These are phyloP conservation scores for Papiliotrema nemorosa DNA, from an alignment of 1,284 basidiomycete genomes.

Conservation along the genomic window DNA sequence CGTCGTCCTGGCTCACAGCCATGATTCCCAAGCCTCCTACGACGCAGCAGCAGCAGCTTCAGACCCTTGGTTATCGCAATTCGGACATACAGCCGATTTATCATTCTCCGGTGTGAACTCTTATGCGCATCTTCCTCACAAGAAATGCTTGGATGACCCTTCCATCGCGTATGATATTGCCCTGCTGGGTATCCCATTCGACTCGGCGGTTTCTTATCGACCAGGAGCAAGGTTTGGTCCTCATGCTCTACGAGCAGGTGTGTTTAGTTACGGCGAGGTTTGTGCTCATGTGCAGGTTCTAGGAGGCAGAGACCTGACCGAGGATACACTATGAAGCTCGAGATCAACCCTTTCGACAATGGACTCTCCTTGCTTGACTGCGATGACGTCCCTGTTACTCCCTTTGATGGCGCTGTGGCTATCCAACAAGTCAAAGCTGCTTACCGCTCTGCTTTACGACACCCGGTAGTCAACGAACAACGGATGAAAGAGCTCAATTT, in stretches of 20 bases:
- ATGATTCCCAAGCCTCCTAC: neutral
- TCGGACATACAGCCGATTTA: slow-evolving; percentile 38
- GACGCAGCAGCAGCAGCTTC: neutral
- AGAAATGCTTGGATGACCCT: slow-evolving; percentile 38
- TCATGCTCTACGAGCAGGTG: slow-evolving; percentile 39
- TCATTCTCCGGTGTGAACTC: slow-evolving; percentile 44
- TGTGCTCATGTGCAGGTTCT: slow-evolving; percentile 16
- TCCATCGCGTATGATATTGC: slow-evolving; percentile 50
- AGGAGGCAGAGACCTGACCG: slow-evolving; percentile 31
- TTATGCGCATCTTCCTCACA: slow-evolving; percentile 45
- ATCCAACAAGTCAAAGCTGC: slow-evolving; percentile 49
- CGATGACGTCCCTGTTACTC: slow-evolving; percentile 48
- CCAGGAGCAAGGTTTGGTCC: slow-evolving; percentile 49
- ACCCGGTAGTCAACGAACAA: slow-evolving; percentile 21
- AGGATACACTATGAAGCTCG: slow-evolving; percentile 29
- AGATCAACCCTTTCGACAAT: slow-evolving; percentile 32
- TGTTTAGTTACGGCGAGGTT: slow-evolving; percentile 4
- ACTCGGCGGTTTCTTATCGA: slow-evolving; percentile 38
- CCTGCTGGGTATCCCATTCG: slow-evolving; percentile 45
- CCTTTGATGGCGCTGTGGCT: slow-evolving; percentile 49
- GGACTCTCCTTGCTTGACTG: slow-evolving; percentile 44
- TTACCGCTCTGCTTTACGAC: slow-evolving; percentile 32
- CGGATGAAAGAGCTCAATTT: slow-evolving; percentile 21
- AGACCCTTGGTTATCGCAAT: slow-evolving; percentile 31
- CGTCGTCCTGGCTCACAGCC: neutral